Conservation (phyloP, 129 eudicot genomes). For the Helianthus tuberosus region DNA sequence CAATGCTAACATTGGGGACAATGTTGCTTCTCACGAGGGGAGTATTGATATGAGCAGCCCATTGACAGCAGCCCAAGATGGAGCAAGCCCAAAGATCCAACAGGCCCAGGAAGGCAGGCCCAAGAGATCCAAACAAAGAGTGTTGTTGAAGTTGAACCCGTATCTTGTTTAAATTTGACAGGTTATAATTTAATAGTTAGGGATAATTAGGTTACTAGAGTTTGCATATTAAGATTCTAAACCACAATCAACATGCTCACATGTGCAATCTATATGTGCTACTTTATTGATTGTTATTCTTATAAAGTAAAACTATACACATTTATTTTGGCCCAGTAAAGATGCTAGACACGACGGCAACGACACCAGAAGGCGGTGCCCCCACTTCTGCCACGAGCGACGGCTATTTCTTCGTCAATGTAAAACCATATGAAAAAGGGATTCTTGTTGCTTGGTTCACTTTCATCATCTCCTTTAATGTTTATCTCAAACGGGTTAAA, state of each 20-base stretch:
- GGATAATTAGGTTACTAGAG: no score
- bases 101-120: no score
- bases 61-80: no score
- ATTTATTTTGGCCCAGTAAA: neutral
- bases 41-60: no score
- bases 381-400: conserved; percentile 95
- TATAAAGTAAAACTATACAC: neutral
- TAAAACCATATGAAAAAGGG: conserved; percentile 97
- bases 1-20: no score
- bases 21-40: no score
- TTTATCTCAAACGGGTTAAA: conserved; percentile 66
- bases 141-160: no score
- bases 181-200: no score
- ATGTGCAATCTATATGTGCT: conserved; percentile 2
- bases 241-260: neutral
- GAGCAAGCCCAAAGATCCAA: no score
- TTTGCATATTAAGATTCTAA: neutral
- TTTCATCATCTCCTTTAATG: conserved; percentile 70
- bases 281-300: neutral
- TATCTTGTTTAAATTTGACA: no score
- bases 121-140: no score
- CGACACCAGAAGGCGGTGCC: conserved; percentile 99
- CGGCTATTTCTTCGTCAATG: conserved; percentile 90
- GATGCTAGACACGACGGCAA: conserved; percentile 42
- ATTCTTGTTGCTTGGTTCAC: conserved; percentile 80